A percentile compares a stretch with the other conserved stretches of the same genome.
Conservation (phyloP, 176 grass and related monocot genomes). For the Dendrocalamus sinicus region DNA sequence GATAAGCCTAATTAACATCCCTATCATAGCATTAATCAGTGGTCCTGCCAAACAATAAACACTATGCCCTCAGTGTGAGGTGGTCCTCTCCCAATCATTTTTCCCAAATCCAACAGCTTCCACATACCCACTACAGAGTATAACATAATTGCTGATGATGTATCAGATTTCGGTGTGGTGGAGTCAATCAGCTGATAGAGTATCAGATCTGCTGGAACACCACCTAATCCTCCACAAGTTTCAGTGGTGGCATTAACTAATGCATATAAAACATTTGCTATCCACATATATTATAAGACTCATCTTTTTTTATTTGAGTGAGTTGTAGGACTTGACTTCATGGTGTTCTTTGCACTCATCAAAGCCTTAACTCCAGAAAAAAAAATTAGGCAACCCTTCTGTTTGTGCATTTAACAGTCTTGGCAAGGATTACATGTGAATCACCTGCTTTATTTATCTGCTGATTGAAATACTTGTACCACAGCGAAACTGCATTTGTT, state of each 20-base stretch:
- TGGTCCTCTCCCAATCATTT: slow-evolving; percentile 48
- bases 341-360: slow-evolving; percentile 9
- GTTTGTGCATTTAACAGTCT: background rate
- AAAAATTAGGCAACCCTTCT: too few relatives aligned
- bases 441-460: background rate
- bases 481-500: background rate
- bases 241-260: slow-evolving; percentile 42
- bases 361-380: background rate
- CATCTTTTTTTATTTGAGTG: background rate
- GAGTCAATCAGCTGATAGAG: slow-evolving; percentile 34
- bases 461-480: background rate
- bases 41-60: slow-evolving; percentile 48
- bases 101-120: slow-evolving; percentile 40
- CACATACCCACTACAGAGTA: slow-evolving; percentile 40
- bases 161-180: slow-evolving; percentile 41
- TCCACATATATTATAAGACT: slow-evolving; percentile 48
- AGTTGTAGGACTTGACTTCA: slow-evolving; percentile 14
- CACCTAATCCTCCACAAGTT: slow-evolving; percentile 43
- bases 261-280: slow-evolving; percentile 21
- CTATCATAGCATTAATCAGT: slow-evolving; percentile 49
- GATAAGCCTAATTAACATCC: slow-evolving; percentile 45
- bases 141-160: slow-evolving; percentile 43
- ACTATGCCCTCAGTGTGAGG: slow-evolving; percentile 44
- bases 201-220: slow-evolving; percentile 51
- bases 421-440: slow-evolving; percentile 8